Evolutionary conservation across 306 rosid species (phyloP).

Genomic region (Urtica urens): DNA sequence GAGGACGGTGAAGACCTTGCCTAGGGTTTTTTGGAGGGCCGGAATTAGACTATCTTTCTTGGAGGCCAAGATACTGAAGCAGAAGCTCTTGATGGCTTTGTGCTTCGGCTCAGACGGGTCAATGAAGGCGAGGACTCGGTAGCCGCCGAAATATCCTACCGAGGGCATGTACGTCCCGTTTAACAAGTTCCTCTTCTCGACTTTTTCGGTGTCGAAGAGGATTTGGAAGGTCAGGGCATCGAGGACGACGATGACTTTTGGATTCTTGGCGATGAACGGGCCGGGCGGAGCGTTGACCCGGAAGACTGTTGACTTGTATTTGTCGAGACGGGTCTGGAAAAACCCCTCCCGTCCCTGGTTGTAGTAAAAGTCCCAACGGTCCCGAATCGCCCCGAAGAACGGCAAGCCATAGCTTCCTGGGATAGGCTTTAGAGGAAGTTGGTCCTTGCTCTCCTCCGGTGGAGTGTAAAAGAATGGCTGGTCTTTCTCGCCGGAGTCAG

Average conservation of each 20-base stretch:
- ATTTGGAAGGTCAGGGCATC: conserved; percentile 50
- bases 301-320: conserved; percentile 47
- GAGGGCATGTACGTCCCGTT: conserved; percentile 83
- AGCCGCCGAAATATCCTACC: conserved; percentile 43
- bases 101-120: conserved; percentile 55
- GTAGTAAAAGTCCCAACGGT: conserved; percentile 55
- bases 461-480: no score
- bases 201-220: conserved; percentile 46
- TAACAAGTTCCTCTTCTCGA: conserved; percentile 42
- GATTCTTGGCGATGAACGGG: conserved; percentile 37
- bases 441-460: background rate
- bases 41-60: conserved; percentile 34
- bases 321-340: conserved; percentile 31
- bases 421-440: conserved; percentile 34
- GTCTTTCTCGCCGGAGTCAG: background rate
- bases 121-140: conserved; percentile 45
- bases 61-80: conserved; percentile 17
- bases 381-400: conserved; percentile 48
- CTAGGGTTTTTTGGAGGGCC: conserved; percentile 20
- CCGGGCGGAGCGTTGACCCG: conserved; percentile 73
- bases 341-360: conserved; percentile 45
- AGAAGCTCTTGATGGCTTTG: conserved; percentile 25
- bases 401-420: conserved; percentile 54
- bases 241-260: conserved; percentile 38
- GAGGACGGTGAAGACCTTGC: conserved; percentile 18